Evolutionary conservation across 805 yeast genomes (phyloP).

Genomic region (Lipomyces spencermartinsiae): DNA sequence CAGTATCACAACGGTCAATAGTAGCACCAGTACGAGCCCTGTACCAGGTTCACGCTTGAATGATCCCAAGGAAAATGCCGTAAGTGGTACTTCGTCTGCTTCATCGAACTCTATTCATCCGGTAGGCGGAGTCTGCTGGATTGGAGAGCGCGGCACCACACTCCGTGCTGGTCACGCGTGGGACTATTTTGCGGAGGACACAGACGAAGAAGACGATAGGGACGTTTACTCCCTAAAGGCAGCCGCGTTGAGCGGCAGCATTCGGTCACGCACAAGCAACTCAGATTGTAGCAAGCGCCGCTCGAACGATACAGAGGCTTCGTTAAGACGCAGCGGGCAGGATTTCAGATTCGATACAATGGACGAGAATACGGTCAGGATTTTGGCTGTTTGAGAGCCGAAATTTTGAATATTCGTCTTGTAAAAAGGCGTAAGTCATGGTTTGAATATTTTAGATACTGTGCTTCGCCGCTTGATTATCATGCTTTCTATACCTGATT

Average conservation of each 20-base stretch:
- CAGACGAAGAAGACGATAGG: slow-evolving; percentile 19
- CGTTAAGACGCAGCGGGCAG: slow-evolving; percentile 22
- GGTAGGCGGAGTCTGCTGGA: slow-evolving; percentile 32
- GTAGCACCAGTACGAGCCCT: slow-evolving; percentile 11
- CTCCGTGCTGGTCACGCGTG: slow-evolving; percentile 14
- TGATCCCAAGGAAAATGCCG: not conserved
- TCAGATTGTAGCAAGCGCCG: not conserved
- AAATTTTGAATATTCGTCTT: not conserved
- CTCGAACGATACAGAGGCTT: slow-evolving; percentile 1
- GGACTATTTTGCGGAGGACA: slow-evolving; percentile 15
- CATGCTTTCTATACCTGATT: too few species aligned
- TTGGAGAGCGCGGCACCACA: slow-evolving; percentile 28
- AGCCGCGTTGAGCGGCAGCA: slow-evolving; percentile 11
- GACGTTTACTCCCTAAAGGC: not conserved
- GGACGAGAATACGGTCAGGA: slow-evolving; percentile 19
- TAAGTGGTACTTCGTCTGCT: not conserved
- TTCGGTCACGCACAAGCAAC: not conserved
- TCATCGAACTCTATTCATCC: not conserved
- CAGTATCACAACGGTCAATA: not conserved
- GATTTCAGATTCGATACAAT: slow-evolving; percentile 21
- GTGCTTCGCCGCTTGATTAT: too few species aligned
- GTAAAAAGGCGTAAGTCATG: not conserved
- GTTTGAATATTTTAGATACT: not conserved
- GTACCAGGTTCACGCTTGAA: not conserved
- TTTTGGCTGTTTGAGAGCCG: slow-evolving; percentile 6